A percentile compares a stretch with the other conserved stretches of the same genome.
Conservation (phyloP, 345 rosid species). For the Euphorbia lathyris region DNA sequence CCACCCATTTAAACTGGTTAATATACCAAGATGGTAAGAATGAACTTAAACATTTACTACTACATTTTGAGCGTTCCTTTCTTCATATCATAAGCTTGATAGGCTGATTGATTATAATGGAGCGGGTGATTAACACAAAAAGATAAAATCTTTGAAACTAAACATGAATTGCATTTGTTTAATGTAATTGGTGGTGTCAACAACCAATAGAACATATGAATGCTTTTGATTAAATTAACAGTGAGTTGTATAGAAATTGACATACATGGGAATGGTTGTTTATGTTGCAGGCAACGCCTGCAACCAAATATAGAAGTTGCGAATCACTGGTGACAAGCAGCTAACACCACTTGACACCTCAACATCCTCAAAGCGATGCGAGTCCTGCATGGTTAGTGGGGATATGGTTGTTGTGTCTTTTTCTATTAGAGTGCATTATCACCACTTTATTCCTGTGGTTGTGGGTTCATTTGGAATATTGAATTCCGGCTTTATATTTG, state of each 20-base stretch:
- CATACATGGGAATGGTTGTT: constrained; percentile 18
- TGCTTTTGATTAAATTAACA: too few relatives aligned
- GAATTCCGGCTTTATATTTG: constrained; percentile 25
- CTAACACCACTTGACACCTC: constrained; percentile 94
- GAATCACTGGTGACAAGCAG: constrained; percentile 96
- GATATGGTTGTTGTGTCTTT: constrained; percentile 41
- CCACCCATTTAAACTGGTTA: too few relatives aligned
- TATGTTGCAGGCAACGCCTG: constrained; percentile 67
- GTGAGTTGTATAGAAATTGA: too few relatives aligned
- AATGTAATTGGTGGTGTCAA: too few relatives aligned
- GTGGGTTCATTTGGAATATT: constrained; percentile 8
- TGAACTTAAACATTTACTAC: not conserved
- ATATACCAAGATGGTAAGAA: constrained; percentile 72
- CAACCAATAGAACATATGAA: too few relatives aligned
- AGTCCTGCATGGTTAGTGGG: constrained; percentile 99
- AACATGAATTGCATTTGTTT: too few relatives aligned
- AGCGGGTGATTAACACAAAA: constrained; percentile 2
- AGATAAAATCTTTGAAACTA: not conserved
- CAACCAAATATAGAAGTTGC: constrained; percentile 97
- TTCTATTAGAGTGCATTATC: constrained; percentile 33
- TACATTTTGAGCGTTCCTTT: constrained; percentile 1
- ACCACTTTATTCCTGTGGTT: constrained; percentile 20
- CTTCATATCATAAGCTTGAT: not conserved
- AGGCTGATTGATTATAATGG: constrained; percentile 1
- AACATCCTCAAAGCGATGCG: constrained; percentile 98